Conservation (phyloP, 192 early-diverging fungal genomes). For the Tieghemiomyces parasiticus region DNA sequence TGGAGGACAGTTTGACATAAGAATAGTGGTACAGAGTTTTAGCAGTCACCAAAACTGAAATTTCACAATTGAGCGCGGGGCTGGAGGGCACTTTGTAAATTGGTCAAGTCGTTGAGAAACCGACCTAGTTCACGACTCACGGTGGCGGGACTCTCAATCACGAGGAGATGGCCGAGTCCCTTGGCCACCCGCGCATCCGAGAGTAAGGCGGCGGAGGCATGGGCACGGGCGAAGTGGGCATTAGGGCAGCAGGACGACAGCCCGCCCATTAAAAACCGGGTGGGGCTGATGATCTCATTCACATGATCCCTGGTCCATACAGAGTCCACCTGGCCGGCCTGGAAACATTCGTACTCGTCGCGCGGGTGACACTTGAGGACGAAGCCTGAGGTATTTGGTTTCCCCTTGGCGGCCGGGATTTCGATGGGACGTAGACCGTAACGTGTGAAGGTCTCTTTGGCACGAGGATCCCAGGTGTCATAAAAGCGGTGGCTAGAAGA, state of each 20-base stretch:
- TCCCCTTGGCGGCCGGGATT: too few species aligned
- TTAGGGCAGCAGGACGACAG: conserved; percentile 13
- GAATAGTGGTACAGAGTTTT: neutral
- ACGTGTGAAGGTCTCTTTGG: too few species aligned
- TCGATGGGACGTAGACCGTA: too few species aligned
- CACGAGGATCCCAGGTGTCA: conserved; percentile 17
- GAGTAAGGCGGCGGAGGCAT: conserved; percentile 13
- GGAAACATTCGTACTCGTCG: conserved; percentile 19
- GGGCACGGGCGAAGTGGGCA: conserved; percentile 14
- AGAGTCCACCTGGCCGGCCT: conserved; percentile 14
- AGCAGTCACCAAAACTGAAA: neutral
- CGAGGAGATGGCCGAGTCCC: conserved; percentile 18
- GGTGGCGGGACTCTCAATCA: conserved; percentile 16
- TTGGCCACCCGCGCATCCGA: conserved; percentile 14
- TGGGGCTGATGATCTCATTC: conserved; percentile 17
- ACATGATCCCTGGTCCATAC: conserved; percentile 13
- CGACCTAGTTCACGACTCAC: conserved; percentile 13
- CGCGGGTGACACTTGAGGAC: conserved; percentile 25
- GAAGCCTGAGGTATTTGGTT: too few species aligned
- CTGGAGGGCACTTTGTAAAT: neutral
- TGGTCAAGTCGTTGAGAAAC: conserved; percentile 13
- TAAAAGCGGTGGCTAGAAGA: conserved; percentile 23
- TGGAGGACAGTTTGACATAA: too few species aligned
- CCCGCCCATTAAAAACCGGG: conserved; percentile 20
- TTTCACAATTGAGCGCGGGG: neutral